These are phyloP conservation scores for Drosera spatulata DNA, from an alignment of 179 eudicot species.

Conservation along the genomic window DNA sequence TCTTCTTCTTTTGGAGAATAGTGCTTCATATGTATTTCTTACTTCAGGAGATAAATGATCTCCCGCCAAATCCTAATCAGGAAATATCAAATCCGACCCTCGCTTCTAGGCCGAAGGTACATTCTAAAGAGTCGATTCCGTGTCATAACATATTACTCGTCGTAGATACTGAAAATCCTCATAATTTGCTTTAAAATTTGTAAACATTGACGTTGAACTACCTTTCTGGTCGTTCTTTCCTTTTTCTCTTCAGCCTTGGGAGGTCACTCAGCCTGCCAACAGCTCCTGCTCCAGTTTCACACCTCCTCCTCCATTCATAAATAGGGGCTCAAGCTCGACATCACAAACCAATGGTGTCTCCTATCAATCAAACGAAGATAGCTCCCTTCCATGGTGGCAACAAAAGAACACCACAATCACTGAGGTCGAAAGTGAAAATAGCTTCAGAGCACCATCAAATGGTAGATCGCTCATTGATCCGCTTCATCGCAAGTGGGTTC, in stretches of 20 bases:
- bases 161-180: too few species aligned
- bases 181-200: too few species aligned
- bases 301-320: slow-evolving; percentile 25
- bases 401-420: slow-evolving; percentile 41
- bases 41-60: slow-evolving; percentile 79
- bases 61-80: slow-evolving; percentile 88
- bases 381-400: slow-evolving; percentile 57
- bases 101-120: slow-evolving; percentile 76
- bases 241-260: slow-evolving; percentile 66
- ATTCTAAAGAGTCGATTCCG: too few species aligned
- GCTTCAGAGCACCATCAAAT: slow-evolving; percentile 20
- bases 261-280: slow-evolving; percentile 29
- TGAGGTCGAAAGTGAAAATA: slow-evolving; percentile 38
- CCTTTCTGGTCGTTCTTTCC: not conserved
- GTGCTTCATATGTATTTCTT: not conserved
- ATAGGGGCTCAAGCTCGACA: slow-evolving; percentile 19
- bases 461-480: not conserved
- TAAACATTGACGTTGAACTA: not conserved
- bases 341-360: slow-evolving; percentile 28
- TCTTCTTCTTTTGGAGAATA: not conserved
- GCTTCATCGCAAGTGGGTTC: too few species aligned
- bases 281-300: slow-evolving; percentile 16
- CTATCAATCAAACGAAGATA: slow-evolving; percentile 35
- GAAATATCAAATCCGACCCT: slow-evolving; percentile 64
- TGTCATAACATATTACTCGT: too few species aligned